Base-by-base conservation (phyloP, 1,284 basidiomycete genomes). In the Athelia psychrophila region DNA sequence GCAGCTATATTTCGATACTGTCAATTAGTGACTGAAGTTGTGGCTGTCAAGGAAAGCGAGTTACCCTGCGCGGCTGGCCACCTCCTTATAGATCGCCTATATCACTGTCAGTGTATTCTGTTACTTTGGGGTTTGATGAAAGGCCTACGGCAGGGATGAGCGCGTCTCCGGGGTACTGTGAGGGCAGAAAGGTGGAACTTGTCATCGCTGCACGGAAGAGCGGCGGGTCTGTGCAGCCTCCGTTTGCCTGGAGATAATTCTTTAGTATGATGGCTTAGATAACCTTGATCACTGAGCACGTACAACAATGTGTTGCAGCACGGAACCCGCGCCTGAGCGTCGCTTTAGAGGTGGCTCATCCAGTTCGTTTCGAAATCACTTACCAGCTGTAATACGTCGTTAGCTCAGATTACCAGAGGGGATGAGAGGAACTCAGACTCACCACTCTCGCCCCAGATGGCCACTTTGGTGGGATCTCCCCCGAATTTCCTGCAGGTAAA, bases 131-230 rank as follows among this genome's bases (percentile, higher is more conserved):
- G 19, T 12, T 15, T 9, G 13, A 47, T 12, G 16, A 13, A 20
- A 2, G 9, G 12, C 15, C 30, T 3, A 18, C 51, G 48, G 55
- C 40, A 20, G 27, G 47, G 2, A 51, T 32, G 0, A 48, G 24
- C 30, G 55, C 55, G 44, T 64, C 55, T 53, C 61, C 68, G 18
- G 47, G 2, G 50, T 69, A 69, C 25, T 71, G 65, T 25, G 64
- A 48, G 3, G 60, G 59, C 3, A 64, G 48, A 49, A 44, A 62
- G 1, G 52, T 47, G 1, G 67, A 70, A 40, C 62, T 63, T 2
- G 60, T 54, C 5, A 67, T 65, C 1, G 54, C 66, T n/a, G 54
- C 53, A 20, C 51, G 51, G 49, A 62, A 61, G 6, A 62, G 50
- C 15, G 52, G 56, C 2, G 60, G 59, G 10, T 45, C 19, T 9